Evolutionary conservation across 2,329 filamentous ascomycete genomes (phyloP).

Genomic region (Chaetomium sp.): DNA sequence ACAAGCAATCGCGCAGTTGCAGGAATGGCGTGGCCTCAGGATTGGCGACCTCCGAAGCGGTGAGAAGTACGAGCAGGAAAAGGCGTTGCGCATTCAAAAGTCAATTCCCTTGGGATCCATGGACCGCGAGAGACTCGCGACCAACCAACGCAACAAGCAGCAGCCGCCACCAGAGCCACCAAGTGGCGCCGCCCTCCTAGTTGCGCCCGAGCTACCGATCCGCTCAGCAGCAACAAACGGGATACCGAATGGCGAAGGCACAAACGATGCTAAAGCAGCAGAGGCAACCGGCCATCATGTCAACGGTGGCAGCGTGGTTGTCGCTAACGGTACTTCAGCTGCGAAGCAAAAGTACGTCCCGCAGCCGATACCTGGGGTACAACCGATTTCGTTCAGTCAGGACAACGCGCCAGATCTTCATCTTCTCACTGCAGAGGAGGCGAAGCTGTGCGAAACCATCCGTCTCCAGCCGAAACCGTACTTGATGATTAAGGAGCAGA

Average conservation of each 20-base stretch:
- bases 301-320: constrained; percentile 39
- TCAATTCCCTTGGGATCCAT: constrained; percentile 74
- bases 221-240: constrained; percentile 48
- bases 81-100: constrained; percentile 72
- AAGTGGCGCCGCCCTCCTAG: constrained; percentile 72
- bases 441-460: constrained; percentile 80
- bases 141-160: constrained; percentile 69
- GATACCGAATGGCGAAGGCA: constrained; percentile 39
- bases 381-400: constrained; percentile 68
- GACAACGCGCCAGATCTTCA: constrained; percentile 83
- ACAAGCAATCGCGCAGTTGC: constrained; percentile 84
- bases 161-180: constrained; percentile 68
- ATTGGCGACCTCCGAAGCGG: constrained; percentile 84
- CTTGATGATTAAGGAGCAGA: constrained; percentile 86
- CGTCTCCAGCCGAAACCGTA: constrained; percentile 93
- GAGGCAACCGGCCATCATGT: constrained; percentile 43
- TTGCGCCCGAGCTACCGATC: constrained; percentile 76
- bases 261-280: constrained; percentile 42
- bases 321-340: constrained; percentile 41
- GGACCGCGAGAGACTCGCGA: constrained; percentile 76
- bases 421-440: constrained; percentile 80
- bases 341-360: constrained; percentile 56
- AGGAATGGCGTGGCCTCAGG: constrained; percentile 86
- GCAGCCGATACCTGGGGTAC: constrained; percentile 61
- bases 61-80: constrained; percentile 91